Conservation (phyloP, 352 stramenopile genomes). For the Phytophthora nicotianae region DNA sequence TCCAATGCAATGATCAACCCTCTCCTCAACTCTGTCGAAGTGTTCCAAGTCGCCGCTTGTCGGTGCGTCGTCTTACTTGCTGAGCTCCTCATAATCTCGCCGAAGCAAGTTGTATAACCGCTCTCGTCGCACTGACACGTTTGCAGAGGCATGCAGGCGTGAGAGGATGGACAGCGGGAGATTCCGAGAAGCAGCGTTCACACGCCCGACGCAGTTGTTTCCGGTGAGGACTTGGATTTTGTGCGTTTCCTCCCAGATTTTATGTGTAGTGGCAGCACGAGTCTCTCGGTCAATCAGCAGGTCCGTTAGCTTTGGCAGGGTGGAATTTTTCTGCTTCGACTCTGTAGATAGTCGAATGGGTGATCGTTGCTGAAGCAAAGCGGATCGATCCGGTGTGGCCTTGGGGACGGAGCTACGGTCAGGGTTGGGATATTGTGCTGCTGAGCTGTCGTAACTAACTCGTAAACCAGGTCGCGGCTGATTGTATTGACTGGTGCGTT, state of each 20-base stretch:
- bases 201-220: conserved; percentile 53
- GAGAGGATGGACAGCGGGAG: conserved; percentile 55
- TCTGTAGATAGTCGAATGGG: conserved; percentile 9
- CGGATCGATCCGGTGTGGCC: background rate
- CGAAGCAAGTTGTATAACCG: conserved; percentile 57
- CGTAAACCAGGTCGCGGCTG: conserved; percentile 4
- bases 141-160: conserved; percentile 49
- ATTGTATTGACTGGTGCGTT: conserved; percentile 3
- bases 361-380: conserved; percentile 14
- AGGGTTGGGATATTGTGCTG: conserved; percentile 5
- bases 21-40: conserved; percentile 21
- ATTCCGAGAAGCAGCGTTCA: conserved; percentile 55
- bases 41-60: conserved; percentile 34
- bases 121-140: conserved; percentile 54
- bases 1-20: conserved; percentile 63
- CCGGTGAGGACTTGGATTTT: conserved; percentile 79
- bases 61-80: conserved; percentile 36
- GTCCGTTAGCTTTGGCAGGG: conserved; percentile 34
- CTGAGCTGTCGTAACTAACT: background rate
- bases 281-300: conserved; percentile 62
- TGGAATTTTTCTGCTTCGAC: conserved; percentile 17
- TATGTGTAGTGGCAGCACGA: conserved; percentile 36
- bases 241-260: conserved; percentile 51
- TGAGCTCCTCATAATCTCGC: conserved; percentile 51
- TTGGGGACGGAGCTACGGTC: conserved; percentile 2